Percentiles rank a stretch among this genome's conserved stretches.
Evolutionary conservation across 2,329 filamentous ascomycete genomes (phyloP).

Genomic region (Capronia coronata): DNA sequence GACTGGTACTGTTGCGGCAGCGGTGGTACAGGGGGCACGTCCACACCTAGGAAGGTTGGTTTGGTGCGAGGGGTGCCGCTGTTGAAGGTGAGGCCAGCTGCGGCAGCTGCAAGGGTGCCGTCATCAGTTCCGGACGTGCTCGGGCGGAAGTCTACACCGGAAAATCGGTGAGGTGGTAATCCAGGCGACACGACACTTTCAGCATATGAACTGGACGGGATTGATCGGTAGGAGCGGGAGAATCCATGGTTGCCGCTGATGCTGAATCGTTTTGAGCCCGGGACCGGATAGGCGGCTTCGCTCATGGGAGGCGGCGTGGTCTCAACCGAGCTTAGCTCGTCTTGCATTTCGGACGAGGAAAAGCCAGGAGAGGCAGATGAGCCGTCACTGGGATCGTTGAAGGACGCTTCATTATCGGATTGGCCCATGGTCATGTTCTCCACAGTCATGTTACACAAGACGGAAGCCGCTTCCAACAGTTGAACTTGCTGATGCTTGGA

Average conservation of each 20-base stretch:
- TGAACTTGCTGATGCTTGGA: constrained; percentile 99
- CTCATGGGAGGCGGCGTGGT: constrained; percentile 82
- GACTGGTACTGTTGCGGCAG: constrained; percentile 53
- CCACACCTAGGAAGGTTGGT: constrained; percentile 56
- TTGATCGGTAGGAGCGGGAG: constrained; percentile 77
- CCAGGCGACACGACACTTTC: constrained; percentile 45
- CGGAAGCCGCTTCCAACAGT: constrained; percentile 91
- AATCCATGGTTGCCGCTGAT: constrained; percentile 42
- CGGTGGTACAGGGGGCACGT: constrained; percentile 81
- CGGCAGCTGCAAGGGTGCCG: constrained; percentile 80
- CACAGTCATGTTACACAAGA: constrained; percentile 81
- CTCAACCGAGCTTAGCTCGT: constrained; percentile 78
- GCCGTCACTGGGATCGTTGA: constrained; percentile 67
- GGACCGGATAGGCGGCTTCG: constrained; percentile 55
- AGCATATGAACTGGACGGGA: constrained; percentile 51
- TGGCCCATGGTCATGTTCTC: constrained; percentile 60
- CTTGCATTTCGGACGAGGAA: constrained; percentile 69
- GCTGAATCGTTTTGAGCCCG: constrained; percentile 54
- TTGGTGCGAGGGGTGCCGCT: constrained; percentile 71
- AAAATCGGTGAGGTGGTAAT: constrained; percentile 58
- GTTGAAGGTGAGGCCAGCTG: constrained; percentile 84
- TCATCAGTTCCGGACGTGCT: constrained; percentile 76
- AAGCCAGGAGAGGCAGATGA: constrained; percentile 76
- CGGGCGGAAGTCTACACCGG: constrained; percentile 69
- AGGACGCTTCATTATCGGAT: constrained; percentile 59